Evolutionary conservation across 768 basidiomycete species (phyloP), one percentile per base, ranked within the genome.

Genomic region (Amanita subjunquillea): DNA sequence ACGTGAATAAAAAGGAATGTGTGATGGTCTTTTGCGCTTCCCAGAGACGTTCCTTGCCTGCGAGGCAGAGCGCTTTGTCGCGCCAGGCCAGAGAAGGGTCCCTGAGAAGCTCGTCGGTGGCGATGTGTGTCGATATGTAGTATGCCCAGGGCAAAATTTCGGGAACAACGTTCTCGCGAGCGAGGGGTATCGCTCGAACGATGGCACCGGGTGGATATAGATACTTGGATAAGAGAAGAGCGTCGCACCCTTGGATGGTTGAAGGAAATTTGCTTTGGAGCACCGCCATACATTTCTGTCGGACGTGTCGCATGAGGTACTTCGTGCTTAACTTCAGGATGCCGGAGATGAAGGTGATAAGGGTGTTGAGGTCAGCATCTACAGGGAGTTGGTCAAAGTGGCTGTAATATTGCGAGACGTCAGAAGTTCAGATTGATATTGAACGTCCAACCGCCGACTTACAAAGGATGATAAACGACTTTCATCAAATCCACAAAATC

Each of bases 101-200:
- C 5, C 61, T 55, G 9, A 74, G 57, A 6, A 74, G 62, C 10
- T 66, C 63, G 22, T 69, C 66, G 17, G 63, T 62, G 12, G 57
- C 40, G 34, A 74, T 71, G 43, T 73, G 71, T 0, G 70, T 67
- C 44, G 70, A 73, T 50, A 74, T 69, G 51, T 74, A 74, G 57
- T 70, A 73, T 1, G 72, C 72, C 72, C 72, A 74, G 0, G 72
- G 72, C 2, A 74, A 68, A 23, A 74, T 65, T 46, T 65, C 67
- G 6, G 69, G 72, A 5, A 74, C 65, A 41, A 67, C 69, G 15
- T 67, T 67, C 48, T 67, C 65, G 12, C 69, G 63, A 9, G 72
- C 72, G 22, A 74, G 64, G 2, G 69, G 70, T 25, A 74, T 73
- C 6, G 70, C 65, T 36, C 69, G 67, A 30, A 72, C 69, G 47